Conservation (phyloP, 768 basidiomycete genomes). For the Leccinum aurantiacum region DNA sequence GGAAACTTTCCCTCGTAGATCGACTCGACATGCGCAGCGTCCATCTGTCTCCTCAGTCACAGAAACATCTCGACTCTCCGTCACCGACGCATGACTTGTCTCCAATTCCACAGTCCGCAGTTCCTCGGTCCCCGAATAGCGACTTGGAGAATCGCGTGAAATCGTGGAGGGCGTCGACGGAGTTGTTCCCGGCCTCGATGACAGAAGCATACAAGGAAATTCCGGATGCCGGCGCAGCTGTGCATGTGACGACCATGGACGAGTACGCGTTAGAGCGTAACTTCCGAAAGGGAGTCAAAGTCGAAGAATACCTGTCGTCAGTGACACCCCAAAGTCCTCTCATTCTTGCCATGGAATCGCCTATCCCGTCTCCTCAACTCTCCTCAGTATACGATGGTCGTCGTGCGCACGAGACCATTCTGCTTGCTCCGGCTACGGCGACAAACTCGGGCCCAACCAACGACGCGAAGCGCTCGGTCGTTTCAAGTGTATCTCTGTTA, state of each 20-base stretch:
- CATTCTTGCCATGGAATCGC: constrained; percentile 41
- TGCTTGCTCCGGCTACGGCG: constrained; percentile 37
- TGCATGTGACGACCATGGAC: constrained; percentile 21
- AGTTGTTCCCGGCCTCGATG: constrained; percentile 48
- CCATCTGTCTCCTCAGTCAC: constrained; percentile 35
- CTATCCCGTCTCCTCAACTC: constrained; percentile 39
- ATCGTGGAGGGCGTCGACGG: constrained; percentile 64
- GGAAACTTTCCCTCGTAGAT: constrained; percentile 69
- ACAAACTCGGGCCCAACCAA: constrained; percentile 58
- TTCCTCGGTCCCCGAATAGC: constrained; percentile 50
- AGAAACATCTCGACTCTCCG: constrained; percentile 8
- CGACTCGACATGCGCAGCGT: constrained; percentile 49
- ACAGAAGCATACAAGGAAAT: constrained; percentile 32
- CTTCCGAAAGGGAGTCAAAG: constrained; percentile 26
- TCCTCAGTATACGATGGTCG: constrained; percentile 57
- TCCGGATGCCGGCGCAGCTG: constrained; percentile 13
- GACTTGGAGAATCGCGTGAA: constrained; percentile 58
- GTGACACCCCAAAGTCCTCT: constrained; percentile 62
- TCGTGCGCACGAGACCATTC: constrained; percentile 54
- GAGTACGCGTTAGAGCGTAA: constrained; percentile 21
- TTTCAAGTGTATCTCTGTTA: constrained; percentile 37
- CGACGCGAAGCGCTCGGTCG: constrained; percentile 36
- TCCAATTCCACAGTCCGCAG: constrained; percentile 63
- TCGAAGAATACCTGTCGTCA: constrained; percentile 68
- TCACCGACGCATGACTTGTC: constrained; percentile 43